These are phyloP conservation scores for Clonostachys rhizophaga DNA, from an alignment of 2,329 filamentous ascomycete species.

Conservation along the genomic window DNA sequence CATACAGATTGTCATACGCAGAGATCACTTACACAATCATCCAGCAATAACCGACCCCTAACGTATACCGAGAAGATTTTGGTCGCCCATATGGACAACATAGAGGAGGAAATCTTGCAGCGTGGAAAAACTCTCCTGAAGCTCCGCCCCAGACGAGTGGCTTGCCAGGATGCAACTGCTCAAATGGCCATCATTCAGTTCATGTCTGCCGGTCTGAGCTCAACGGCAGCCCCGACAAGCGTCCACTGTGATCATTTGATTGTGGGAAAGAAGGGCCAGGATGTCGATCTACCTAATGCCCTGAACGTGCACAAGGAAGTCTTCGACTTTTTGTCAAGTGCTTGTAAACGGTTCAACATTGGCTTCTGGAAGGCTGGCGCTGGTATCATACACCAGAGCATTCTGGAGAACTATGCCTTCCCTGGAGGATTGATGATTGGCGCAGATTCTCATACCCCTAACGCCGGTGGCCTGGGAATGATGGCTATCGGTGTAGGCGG, in stretches of 20 bases:
- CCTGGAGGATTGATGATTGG: slow-evolving; percentile 2
- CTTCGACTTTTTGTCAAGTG: background rate
- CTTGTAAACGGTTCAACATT: background rate
- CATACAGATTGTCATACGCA: no score
- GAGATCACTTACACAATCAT: no score
- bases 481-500: background rate
- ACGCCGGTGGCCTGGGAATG: background rate
- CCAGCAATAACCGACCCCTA: slow-evolving; percentile 1
- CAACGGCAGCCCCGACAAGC: slow-evolving; percentile 5
- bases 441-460: background rate
- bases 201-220: slow-evolving; percentile 6
- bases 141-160: slow-evolving; percentile 4
- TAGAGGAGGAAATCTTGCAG: background rate
- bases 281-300: slow-evolving; percentile 2
- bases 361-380: background rate
- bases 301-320: background rate
- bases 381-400: background rate
- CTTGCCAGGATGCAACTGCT: slow-evolving; percentile 8
- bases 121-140: slow-evolving; percentile 2
- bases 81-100: slow-evolving; percentile 2
- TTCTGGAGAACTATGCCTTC: background rate
- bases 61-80: slow-evolving; percentile 6
- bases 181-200: slow-evolving; percentile 9
- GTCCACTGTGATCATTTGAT: slow-evolving; percentile 7
- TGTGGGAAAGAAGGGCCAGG: slow-evolving; percentile 1